These are phyloP conservation scores for Populus nigra DNA, from an alignment of 345 rosid species.

Conservation along the genomic window DNA sequence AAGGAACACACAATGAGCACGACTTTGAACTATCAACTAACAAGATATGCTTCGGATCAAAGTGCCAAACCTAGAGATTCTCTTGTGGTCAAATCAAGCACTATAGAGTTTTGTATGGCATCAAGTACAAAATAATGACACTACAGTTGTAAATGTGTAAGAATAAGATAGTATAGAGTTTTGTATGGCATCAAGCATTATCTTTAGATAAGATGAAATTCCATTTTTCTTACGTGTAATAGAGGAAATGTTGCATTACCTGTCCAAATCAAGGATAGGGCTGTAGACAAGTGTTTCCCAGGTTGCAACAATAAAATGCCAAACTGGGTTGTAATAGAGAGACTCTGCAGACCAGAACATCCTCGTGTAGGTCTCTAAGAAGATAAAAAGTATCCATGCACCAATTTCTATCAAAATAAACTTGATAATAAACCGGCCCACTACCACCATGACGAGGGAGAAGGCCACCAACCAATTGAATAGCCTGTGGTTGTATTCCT, in stretches of 20 bases:
- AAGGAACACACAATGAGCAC: background rate
- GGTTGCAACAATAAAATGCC: conserved; percentile 84
- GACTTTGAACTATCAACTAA: background rate
- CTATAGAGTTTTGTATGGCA: too few relatives aligned
- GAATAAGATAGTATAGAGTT: background rate
- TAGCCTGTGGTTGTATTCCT: conserved; percentile 90
- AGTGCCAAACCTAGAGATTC: background rate
- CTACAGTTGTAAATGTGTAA: background rate
- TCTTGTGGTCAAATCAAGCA: too few relatives aligned
- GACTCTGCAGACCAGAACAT: conserved; percentile 98
- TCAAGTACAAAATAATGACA: background rate
- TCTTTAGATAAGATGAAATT: background rate
- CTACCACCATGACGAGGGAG: conserved; percentile 90
- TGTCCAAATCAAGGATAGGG: conserved; percentile 93
- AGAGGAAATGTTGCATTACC: conserved; percentile 37
- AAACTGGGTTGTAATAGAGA: conserved; percentile 86
- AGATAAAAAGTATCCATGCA: conserved; percentile 91
- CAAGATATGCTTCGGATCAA: background rate
- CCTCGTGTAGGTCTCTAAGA: conserved; percentile 92
- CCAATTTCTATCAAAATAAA: conserved; percentile 89
- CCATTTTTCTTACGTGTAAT: background rate
- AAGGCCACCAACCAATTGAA: conserved; percentile 98
- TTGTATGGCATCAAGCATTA: background rate
- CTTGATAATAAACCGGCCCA: conserved; percentile 86
- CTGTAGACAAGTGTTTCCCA: conserved; percentile 96